phyloP scores from a whole-genome alignment of 2,329 filamentous ascomycete genomes.

The Balansia obtecta region DNA sequence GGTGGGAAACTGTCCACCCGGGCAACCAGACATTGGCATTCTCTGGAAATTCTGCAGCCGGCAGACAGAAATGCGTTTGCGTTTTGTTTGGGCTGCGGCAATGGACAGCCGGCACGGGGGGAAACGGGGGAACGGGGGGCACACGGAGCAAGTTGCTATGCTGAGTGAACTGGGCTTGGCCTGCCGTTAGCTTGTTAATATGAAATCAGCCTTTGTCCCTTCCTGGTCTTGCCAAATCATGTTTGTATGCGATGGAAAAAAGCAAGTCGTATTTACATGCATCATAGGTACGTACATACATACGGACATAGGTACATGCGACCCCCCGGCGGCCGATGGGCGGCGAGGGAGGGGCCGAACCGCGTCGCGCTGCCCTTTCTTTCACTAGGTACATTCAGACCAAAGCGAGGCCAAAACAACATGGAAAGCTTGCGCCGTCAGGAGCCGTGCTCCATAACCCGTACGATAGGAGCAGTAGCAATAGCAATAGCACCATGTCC shows the following conservation, averaged over 20 bases:
- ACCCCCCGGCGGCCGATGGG: background rate
- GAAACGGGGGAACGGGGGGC: too few relatives aligned
- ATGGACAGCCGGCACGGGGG: background rate
- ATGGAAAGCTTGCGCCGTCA: background rate
- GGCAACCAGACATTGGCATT: slow-evolving; percentile 2
- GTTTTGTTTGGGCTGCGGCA: background rate
- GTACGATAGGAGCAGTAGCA: background rate
- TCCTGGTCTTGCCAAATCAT: background rate
- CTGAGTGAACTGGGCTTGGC: too few relatives aligned
- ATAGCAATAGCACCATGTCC: background rate
- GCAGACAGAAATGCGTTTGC: background rate
- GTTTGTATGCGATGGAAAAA: too few relatives aligned
- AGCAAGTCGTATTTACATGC: background rate
- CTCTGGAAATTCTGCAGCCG: background rate
- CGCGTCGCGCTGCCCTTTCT: background rate
- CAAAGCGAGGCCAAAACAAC: background rate
- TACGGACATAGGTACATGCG: background rate
- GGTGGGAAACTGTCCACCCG: background rate
- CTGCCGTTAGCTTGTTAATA: too few relatives aligned
- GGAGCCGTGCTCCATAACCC: too few relatives aligned
- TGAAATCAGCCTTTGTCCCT: background rate
- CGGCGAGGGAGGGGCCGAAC: background rate
- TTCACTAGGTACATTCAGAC: background rate
- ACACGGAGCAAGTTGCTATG: too few relatives aligned
- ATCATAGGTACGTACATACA: background rate